Percentiles rank a stretch among this genome's conserved stretches.
phyloP scores from a whole-genome alignment of 179 eudicot species.

The Heliamphora ciliata region DNA sequence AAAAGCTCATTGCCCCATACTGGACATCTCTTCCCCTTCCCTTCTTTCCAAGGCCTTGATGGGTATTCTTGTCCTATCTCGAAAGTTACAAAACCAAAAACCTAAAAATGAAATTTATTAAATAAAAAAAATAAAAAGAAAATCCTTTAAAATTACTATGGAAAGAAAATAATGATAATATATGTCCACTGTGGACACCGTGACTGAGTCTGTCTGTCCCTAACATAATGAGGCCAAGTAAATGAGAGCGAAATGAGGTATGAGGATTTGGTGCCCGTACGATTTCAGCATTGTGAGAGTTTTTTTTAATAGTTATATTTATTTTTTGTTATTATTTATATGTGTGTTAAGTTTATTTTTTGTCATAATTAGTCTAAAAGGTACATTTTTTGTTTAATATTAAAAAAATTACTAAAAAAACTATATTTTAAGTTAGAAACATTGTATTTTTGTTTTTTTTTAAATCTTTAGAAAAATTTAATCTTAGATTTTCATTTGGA shows the following conservation, averaged over 20 bases:
- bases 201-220: background rate
- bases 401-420: no score
- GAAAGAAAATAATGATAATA: background rate
- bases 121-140: background rate
- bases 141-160: no score
- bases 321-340: no score
- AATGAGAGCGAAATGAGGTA: background rate
- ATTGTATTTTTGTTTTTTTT: no score
- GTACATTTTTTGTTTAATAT: no score
- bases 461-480: no score
- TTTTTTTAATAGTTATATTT: background rate
- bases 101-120: background rate
- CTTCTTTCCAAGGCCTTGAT: conserved; percentile 3
- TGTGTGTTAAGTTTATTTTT: no score
- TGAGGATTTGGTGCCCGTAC: background rate
- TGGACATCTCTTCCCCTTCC: background rate
- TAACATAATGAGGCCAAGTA: conserved; percentile 5
- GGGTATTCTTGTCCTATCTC: conserved; percentile 13
- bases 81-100: background rate
- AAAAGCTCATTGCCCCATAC: background rate
- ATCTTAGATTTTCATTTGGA: no score
- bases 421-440: no score
- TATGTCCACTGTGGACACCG: background rate
- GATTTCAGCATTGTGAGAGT: background rate
- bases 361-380: no score